A percentile compares a stretch with the other conserved stretches of the same genome.
Evolutionary conservation across 1,284 basidiomycete genomes (phyloP).

Genomic region (Puccinia horiana): DNA sequence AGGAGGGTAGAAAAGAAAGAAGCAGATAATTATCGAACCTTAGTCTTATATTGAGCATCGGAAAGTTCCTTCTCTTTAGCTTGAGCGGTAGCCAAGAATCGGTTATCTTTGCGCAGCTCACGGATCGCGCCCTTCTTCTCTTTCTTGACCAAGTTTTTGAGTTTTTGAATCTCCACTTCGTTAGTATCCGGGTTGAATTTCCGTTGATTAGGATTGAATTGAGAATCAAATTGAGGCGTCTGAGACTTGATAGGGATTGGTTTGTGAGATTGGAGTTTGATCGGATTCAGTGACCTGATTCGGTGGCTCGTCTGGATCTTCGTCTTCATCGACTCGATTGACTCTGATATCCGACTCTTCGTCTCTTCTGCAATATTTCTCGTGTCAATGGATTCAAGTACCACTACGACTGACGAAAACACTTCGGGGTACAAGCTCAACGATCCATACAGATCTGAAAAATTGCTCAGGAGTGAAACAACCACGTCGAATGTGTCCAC

Average conservation of each 20-base stretch:
- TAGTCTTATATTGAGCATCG: constrained; percentile 67
- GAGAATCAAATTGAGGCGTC: constrained; percentile 87
- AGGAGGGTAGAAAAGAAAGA: neutral
- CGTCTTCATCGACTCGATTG: constrained; percentile 46
- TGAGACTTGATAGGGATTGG: constrained; percentile 92
- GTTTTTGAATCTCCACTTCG: constrained; percentile 80
- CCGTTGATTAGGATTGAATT: constrained; percentile 76
- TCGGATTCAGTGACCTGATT: constrained; percentile 63
- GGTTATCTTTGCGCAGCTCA: constrained; percentile 91
- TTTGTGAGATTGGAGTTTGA: constrained; percentile 88
- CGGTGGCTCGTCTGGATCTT: neutral
- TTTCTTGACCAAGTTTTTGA: constrained; percentile 87
- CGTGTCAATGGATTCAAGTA: constrained; percentile 66
- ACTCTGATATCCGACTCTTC: constrained; percentile 2
- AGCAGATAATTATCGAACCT: constrained; percentile 55
- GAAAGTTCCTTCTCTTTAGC: constrained; percentile 80
- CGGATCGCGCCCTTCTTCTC: constrained; percentile 95
- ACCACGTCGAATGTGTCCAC: constrained; percentile 68
- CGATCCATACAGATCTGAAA: constrained; percentile 73
- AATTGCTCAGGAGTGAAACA: constrained; percentile 68
- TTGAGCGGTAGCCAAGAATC: constrained; percentile 85
- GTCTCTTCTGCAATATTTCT: constrained; percentile 7
- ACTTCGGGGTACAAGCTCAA: constrained; percentile 81
- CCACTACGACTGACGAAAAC: constrained; percentile 68
- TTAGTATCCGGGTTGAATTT: constrained; percentile 89